phyloP scores from a whole-genome alignment of 148 eudicot genomes.

The Limonium bicolor region DNA sequence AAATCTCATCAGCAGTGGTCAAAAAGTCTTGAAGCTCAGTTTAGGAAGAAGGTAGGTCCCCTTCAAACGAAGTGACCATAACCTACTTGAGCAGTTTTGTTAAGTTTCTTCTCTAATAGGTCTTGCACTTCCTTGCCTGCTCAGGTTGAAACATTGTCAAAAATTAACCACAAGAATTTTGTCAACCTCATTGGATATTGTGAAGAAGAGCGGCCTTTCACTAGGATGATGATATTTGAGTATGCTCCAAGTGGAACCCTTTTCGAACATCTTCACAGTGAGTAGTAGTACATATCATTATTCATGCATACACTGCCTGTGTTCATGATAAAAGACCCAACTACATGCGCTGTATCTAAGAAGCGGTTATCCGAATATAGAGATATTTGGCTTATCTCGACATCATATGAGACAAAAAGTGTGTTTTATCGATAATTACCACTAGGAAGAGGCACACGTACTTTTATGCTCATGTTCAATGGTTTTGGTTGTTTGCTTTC shows the following conservation, averaged over 20 bases:
- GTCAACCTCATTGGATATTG: conserved; percentile 84
- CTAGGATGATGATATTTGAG: conserved; percentile 96
- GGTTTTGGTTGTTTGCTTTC: conserved; percentile 3
- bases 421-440: too few species aligned
- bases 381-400: too few species aligned
- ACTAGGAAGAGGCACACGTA: too few species aligned
- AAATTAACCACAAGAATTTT: conserved; percentile 91
- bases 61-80: background rate
- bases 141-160: conserved; percentile 72
- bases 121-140: background rate
- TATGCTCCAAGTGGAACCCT: conserved; percentile 96
- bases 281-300: too few species aligned
- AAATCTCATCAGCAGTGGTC: conserved; percentile 56
- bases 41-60: conserved; percentile 64
- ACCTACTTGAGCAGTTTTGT: background rate
- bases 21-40: conserved; percentile 39
- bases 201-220: conserved; percentile 78
- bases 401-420: too few species aligned
- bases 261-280: conserved; percentile 90
- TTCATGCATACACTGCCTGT: too few species aligned
- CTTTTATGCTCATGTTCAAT: too few species aligned
- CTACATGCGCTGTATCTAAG: too few species aligned
- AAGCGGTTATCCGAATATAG: too few species aligned
- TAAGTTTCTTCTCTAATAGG: conserved; percentile 1
- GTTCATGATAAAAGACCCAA: too few species aligned